phyloP scores from a whole-genome alignment of 2,329 filamentous ascomycete genomes.

The Epicoccum nigrum region DNA sequence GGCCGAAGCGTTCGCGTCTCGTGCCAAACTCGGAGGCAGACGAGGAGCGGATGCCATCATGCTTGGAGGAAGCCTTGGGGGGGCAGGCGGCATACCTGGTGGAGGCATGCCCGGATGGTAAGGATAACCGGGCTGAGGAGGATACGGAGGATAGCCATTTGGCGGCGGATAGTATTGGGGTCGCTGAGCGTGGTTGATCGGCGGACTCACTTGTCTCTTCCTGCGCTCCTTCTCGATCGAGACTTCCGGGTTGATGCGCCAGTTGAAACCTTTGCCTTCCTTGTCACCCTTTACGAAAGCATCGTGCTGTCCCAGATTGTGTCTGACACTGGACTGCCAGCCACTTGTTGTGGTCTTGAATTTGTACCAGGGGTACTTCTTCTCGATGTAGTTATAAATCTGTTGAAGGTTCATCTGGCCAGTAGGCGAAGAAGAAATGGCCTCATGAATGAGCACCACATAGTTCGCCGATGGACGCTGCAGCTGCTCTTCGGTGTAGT shows the following conservation, averaged over 20 bases:
- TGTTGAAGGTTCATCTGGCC: slow-evolving; percentile 68
- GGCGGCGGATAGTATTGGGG: slow-evolving; percentile 41
- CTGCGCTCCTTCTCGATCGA: slow-evolving; percentile 64
- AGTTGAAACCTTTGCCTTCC: slow-evolving; percentile 68
- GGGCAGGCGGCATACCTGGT: slow-evolving; percentile 39
- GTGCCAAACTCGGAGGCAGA: slow-evolving; percentile 46
- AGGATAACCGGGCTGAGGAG: slow-evolving; percentile 33
- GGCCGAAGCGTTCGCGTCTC: slow-evolving; percentile 32
- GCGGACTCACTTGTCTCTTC: slow-evolving; percentile 58
- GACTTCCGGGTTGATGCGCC: slow-evolving; percentile 64
- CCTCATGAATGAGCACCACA: slow-evolving; percentile 68
- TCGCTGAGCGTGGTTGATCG: slow-evolving; percentile 41
- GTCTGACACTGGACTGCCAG: slow-evolving; percentile 71
- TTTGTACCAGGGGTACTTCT: slow-evolving; percentile 69
- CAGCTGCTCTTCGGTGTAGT: slow-evolving; percentile 75
- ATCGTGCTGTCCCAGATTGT: slow-evolving; percentile 66
- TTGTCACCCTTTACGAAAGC: slow-evolving; percentile 66
- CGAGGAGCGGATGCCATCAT: slow-evolving; percentile 36
- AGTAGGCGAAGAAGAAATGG: slow-evolving; percentile 61
- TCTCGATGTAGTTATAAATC: slow-evolving; percentile 68
- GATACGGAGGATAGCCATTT: slow-evolving; percentile 39
- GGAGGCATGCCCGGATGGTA: slow-evolving; percentile 41
- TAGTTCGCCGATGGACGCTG: slow-evolving; percentile 70
- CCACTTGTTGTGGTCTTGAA: slow-evolving; percentile 64
- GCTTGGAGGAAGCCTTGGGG: slow-evolving; percentile 38